Evolutionary conservation across 495 filamentous ascomycete genomes (phyloP).

Genomic region (Trichocladium antarcticum): DNA sequence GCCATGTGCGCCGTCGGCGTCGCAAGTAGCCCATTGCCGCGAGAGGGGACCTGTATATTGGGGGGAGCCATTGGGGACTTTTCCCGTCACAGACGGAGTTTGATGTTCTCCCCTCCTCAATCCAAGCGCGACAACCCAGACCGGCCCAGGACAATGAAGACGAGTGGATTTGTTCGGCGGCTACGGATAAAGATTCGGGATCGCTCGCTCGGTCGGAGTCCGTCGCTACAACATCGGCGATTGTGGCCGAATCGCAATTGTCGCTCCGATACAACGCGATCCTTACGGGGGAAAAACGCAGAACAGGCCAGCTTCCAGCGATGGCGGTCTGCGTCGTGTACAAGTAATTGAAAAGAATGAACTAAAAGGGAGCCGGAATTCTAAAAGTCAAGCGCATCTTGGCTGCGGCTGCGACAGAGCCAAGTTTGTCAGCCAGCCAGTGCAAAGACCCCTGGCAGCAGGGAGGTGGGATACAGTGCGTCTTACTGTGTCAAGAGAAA

Average conservation of each 20-base stretch:
- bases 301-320: constrained; percentile 17
- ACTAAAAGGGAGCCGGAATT: not conserved
- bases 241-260: not conserved
- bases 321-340: constrained; percentile 10
- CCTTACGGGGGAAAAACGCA: constrained; percentile 1
- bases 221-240: constrained; percentile 6
- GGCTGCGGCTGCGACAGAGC: constrained; percentile 12
- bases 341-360: no score
- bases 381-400: not conserved
- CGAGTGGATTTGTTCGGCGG: not conserved
- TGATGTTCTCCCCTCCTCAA: not conserved
- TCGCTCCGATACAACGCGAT: not conserved
- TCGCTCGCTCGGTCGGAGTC: constrained; percentile 4
- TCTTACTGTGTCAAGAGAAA: not conserved
- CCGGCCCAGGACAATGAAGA: not conserved
- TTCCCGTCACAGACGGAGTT: not conserved
- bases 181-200: not conserved
- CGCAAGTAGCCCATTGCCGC: constrained; percentile 25
- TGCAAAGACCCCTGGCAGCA: not conserved
- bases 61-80: constrained; percentile 35
- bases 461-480: not conserved
- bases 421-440: constrained; percentile 12
- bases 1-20: constrained; percentile 52
- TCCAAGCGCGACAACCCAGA: not conserved
- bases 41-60: constrained; percentile 35